Conservation (phyloP, 441 rosid genomes). For the Euphorbia corollata region DNA sequence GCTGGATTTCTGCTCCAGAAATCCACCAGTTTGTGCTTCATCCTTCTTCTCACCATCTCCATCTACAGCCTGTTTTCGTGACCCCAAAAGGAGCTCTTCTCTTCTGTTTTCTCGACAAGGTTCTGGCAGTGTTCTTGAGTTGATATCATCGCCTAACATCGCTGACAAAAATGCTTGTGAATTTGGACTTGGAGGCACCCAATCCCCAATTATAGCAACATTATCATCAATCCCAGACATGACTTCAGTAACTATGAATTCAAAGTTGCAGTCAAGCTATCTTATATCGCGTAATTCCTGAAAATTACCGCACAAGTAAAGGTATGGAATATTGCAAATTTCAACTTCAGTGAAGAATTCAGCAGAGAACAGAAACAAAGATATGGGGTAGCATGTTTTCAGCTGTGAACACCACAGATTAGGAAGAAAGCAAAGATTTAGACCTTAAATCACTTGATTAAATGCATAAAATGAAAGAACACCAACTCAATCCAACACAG, state of each 20-base stretch:
- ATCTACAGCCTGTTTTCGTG: constrained; percentile 28
- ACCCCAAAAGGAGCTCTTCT: constrained; percentile 39
- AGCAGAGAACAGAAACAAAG: constrained; percentile 2
- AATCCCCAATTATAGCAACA: constrained; percentile 64
- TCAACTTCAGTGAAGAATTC: neutral
- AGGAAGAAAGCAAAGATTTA: neutral
- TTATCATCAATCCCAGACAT: constrained; percentile 77
- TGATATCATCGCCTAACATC: constrained; percentile 39
- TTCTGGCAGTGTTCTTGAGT: constrained; percentile 41
- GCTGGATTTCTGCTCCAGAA: constrained; percentile 35
- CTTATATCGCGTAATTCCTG: constrained; percentile 28
- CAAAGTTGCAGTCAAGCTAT: constrained; percentile 22
- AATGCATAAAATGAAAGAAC: neutral
- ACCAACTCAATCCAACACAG: constrained; percentile 9
- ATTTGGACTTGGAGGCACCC: constrained; percentile 72
- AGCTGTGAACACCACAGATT: neutral
- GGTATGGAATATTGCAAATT: neutral
- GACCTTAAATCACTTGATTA: neutral
- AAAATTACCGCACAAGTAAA: constrained; percentile 18
- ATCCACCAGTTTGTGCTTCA: constrained; percentile 20
- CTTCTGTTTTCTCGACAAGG: constrained; percentile 26
- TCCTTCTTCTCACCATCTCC: constrained; percentile 27
- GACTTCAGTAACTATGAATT: constrained; percentile 21
- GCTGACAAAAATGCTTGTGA: constrained; percentile 50
- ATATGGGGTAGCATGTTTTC: neutral